phyloP scores from a whole-genome alignment of 768 basidiomycete genomes.

The Rubroboletus satanas region DNA sequence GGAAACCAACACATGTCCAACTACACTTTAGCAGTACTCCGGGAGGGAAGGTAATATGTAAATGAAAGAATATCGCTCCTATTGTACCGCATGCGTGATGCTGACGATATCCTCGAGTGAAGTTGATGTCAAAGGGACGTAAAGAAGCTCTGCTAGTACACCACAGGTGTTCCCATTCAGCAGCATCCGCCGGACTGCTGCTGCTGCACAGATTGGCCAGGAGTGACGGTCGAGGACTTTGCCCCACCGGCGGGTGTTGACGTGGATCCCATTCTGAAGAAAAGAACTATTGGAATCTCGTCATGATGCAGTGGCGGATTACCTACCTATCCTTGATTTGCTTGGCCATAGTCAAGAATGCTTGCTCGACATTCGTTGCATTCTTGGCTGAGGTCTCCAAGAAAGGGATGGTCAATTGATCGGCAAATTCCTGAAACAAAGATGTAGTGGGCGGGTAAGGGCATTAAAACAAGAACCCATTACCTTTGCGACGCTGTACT shows the following conservation, averaged over 20 bases:
- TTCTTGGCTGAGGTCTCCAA: constrained; percentile 99
- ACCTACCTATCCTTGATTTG: constrained; percentile 87
- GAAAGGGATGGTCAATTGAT: constrained; percentile 91
- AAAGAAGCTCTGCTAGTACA: constrained; percentile 16
- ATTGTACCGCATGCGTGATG: constrained; percentile 29
- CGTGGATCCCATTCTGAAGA: constrained; percentile 75
- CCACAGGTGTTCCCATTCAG: constrained; percentile 40
- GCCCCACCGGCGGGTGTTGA: constrained; percentile 68
- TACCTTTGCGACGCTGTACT: constrained; percentile 85
- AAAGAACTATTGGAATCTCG: neutral
- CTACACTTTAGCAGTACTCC: constrained; percentile 22
- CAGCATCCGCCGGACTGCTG: constrained; percentile 75
- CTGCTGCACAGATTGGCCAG: constrained; percentile 79
- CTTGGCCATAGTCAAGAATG: constrained; percentile 98
- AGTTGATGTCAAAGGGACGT: constrained; percentile 15
- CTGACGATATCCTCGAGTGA: constrained; percentile 23
- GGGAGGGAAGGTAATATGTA: constrained; percentile 32
- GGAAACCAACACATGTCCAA: constrained; percentile 26
- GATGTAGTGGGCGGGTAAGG: constrained; percentile 1
- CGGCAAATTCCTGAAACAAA: constrained; percentile 79
- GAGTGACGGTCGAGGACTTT: constrained; percentile 81
- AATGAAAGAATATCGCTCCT: constrained; percentile 33
- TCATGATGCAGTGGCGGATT: neutral
- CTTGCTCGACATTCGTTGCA: constrained; percentile 97
- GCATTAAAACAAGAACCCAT: constrained; percentile 1